Conservation (phyloP, 2,329 filamentous ascomycete species). For the Xylogone sp. region DNA sequence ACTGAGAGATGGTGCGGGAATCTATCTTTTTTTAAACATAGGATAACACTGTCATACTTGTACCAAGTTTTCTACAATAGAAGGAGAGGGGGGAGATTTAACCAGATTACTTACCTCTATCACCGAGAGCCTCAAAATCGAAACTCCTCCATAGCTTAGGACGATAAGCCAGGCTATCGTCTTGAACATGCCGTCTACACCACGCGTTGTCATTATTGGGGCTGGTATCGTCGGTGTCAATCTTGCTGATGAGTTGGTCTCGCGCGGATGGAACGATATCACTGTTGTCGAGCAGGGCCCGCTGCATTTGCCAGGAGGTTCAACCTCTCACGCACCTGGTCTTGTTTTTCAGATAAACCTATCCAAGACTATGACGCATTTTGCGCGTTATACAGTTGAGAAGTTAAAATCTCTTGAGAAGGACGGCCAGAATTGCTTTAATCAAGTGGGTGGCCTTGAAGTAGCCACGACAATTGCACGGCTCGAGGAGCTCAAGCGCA, state of each 20-base stretch:
- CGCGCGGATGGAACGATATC: conserved; percentile 59
- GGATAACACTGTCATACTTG: too few species aligned
- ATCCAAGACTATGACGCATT: conserved; percentile 52
- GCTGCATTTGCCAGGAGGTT: conserved; percentile 58
- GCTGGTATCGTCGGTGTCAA: conserved; percentile 63
- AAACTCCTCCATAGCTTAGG: too few species aligned
- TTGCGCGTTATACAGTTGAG: conserved; percentile 59
- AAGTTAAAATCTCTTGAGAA: conserved; percentile 52
- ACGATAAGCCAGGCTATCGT: too few species aligned
- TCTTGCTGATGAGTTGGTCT: conserved; percentile 59
- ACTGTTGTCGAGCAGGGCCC: conserved; percentile 64
- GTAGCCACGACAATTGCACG: conserved; percentile 57
- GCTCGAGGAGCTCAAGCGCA: conserved; percentile 58
- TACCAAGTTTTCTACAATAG: too few species aligned
- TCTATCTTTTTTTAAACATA: too few species aligned
- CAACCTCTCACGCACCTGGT: conserved; percentile 62
- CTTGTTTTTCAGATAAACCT: conserved; percentile 61
- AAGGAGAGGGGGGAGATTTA: too few species aligned
- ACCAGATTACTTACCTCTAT: too few species aligned
- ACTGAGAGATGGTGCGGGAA: too few species aligned
- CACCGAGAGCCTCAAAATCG: too few species aligned
- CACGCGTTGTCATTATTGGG: conserved; percentile 55
- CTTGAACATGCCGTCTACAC: conserved; percentile 24
- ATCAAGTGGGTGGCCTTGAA: conserved; percentile 60
- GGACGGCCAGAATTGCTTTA: conserved; percentile 51